These are phyloP conservation scores for Apiospora rasikravindrae DNA, from an alignment of 2,329 filamentous ascomycete genomes.

Conservation along the genomic window DNA sequence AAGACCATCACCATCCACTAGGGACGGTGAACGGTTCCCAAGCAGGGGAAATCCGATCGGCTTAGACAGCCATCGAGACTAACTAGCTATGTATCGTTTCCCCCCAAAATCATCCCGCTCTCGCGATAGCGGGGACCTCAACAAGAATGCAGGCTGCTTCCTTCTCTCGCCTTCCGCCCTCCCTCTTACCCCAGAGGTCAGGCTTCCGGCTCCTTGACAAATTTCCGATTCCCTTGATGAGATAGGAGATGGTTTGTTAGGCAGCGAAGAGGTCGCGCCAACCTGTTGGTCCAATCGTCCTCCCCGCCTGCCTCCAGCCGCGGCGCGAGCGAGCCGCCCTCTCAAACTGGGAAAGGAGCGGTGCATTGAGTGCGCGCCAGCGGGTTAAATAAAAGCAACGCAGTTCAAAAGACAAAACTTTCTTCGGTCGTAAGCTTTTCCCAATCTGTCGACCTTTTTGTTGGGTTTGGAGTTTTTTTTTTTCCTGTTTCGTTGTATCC, in stretches of 20 bases:
- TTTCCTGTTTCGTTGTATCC: conserved; percentile 22
- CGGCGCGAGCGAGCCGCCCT: background rate
- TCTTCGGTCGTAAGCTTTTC: conserved; percentile 24
- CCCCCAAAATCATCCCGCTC: conserved; percentile 2
- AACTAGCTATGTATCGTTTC: background rate
- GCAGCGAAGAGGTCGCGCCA: conserved; percentile 41
- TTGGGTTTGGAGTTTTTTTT: conserved; percentile 22
- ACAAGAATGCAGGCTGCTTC: conserved; percentile 14
- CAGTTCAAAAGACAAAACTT: conserved; percentile 35
- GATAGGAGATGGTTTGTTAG: conserved; percentile 37
- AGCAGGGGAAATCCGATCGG: background rate
- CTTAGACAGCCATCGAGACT: background rate
- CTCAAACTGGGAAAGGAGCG: background rate
- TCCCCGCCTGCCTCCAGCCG: conserved; percentile 31
- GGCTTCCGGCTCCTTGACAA: conserved; percentile 9
- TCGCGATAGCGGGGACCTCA: conserved; percentile 7
- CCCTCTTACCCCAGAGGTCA: background rate
- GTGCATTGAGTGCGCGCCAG: conserved; percentile 26
- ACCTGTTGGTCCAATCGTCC: conserved; percentile 39
- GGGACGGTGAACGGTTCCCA: background rate
- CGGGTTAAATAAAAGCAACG: conserved; percentile 33
- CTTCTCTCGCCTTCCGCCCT: background rate
- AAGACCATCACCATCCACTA: conserved; percentile 15
- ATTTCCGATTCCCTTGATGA: conserved; percentile 23
- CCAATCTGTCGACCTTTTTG: conserved; percentile 14